A percentile compares a stretch with the other conserved stretches of the same genome.
These are phyloP conservation scores for Funneliformis caledonium DNA, from an alignment of 371 early-diverging fungal species.

Conservation along the genomic window DNA sequence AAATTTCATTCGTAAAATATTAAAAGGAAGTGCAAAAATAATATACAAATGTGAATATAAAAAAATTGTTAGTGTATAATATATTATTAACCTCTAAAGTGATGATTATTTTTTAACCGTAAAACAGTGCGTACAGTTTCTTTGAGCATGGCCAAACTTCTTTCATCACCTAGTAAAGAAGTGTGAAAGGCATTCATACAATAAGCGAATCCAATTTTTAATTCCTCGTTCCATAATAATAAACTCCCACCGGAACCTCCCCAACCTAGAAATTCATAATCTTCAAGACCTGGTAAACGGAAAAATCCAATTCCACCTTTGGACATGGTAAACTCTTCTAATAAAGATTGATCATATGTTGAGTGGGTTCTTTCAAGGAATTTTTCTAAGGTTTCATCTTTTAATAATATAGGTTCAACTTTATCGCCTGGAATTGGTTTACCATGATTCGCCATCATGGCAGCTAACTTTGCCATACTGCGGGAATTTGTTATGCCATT, in stretches of 20 bases:
- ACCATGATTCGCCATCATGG: conserved; percentile 71
- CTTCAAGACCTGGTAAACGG: conserved; percentile 46
- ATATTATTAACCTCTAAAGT: no score
- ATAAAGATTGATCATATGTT: conserved; percentile 18
- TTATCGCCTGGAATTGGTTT: neutral
- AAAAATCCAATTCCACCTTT: conserved; percentile 49
- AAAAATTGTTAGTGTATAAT: no score
- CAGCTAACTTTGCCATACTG: conserved; percentile 68
- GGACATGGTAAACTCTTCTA: conserved; percentile 37
- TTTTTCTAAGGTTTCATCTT: conserved; percentile 41
- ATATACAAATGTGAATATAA: no score
- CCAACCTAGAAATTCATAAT: conserved; percentile 56
- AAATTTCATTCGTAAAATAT: no score
- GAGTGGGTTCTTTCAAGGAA: conserved; percentile 41
- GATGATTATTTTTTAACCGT: neutral
- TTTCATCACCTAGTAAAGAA: conserved; percentile 37
- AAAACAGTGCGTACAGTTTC: conserved; percentile 21
- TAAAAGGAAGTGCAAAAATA: no score
- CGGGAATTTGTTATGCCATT: conserved; percentile 64
- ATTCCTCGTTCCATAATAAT: conserved; percentile 59
- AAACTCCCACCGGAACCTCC: conserved; percentile 64
- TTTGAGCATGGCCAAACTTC: conserved; percentile 33
- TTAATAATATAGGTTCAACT: conserved; percentile 52
- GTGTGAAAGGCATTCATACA: conserved; percentile 50
- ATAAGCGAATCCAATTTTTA: conserved; percentile 61